Evolutionary conservation across 768 basidiomycete species (phyloP).

Genomic region (Pluteus cervinus): DNA sequence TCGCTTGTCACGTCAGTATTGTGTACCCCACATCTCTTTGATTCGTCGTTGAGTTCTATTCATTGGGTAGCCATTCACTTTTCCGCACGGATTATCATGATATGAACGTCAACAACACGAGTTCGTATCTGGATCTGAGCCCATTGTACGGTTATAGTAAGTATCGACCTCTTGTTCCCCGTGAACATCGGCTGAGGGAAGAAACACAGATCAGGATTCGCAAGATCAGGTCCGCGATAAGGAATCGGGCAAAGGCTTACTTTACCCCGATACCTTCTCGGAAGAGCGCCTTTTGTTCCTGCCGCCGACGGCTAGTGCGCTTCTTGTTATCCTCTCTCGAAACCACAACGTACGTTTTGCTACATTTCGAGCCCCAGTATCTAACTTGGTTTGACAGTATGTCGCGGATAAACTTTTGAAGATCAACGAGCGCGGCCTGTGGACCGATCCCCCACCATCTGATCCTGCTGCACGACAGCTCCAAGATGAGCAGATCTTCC

Average conservation of each 20-base stretch:
- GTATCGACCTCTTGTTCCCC: conserved; percentile 33
- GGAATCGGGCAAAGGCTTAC: conserved; percentile 39
- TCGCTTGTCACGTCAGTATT: conserved; percentile 43
- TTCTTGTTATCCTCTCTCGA: conserved; percentile 50
- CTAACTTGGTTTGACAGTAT: conserved; percentile 27
- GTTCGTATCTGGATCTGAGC: conserved; percentile 52
- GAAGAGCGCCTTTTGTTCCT: conserved; percentile 48
- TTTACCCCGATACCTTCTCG: conserved; percentile 48
- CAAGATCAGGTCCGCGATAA: conserved; percentile 42
- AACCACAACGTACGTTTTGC: conserved; percentile 47
- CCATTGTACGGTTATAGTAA: conserved; percentile 48
- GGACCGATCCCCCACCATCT: conserved; percentile 33
- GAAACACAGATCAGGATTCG: conserved; percentile 28
- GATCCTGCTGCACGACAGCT: conserved; percentile 16
- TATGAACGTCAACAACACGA: conserved; percentile 43
- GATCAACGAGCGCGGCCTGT: conserved; percentile 48
- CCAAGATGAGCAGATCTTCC: conserved; percentile 56
- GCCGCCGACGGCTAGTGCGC: conserved; percentile 45
- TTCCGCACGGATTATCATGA: conserved; percentile 43
- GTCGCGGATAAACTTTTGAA: conserved; percentile 46
- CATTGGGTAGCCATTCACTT: conserved; percentile 36
- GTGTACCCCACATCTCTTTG: too few species aligned
- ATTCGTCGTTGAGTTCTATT: background rate
- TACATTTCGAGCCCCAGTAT: background rate
- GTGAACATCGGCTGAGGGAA: too few species aligned